Percentiles rank a stretch among this genome's conserved stretches.
Conservation (phyloP, 1,284 basidiomycete species). For the Moniliophthora roreri region DNA sequence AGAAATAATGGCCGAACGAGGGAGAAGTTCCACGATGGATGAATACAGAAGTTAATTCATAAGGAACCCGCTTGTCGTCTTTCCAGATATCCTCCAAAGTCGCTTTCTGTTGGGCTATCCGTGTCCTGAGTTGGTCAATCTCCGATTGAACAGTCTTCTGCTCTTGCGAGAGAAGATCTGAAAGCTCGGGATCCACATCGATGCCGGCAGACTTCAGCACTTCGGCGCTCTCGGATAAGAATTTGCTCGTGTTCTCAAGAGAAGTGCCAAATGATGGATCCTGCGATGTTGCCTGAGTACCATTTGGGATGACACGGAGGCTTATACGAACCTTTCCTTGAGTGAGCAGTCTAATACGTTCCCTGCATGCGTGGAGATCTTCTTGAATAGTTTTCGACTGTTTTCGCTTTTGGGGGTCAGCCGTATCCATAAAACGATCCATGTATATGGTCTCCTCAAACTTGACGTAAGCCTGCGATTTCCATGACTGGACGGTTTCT, state of each 20-base stretch:
- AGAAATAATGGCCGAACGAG: constrained; percentile 87
- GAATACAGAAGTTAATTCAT: constrained; percentile 94
- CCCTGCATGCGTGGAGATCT: constrained; percentile 61
- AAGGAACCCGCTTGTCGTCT: constrained; percentile 67
- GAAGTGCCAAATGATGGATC: constrained; percentile 55
- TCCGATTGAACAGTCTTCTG: constrained; percentile 55
- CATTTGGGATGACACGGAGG: neutral
- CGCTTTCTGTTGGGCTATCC: constrained; percentile 58
- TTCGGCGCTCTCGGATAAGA: constrained; percentile 49
- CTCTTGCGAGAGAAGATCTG: constrained; percentile 52
- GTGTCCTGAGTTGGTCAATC: constrained; percentile 59
- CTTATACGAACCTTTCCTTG: constrained; percentile 62
- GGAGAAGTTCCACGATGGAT: constrained; percentile 89
- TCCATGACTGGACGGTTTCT: constrained; percentile 85
- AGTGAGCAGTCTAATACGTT: constrained; percentile 65
- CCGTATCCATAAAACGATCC: constrained; percentile 88
- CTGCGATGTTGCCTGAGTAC: constrained; percentile 30
- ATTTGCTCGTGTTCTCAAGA: constrained; percentile 53
- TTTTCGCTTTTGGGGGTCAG: constrained; percentile 68
- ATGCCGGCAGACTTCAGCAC: constrained; percentile 41
- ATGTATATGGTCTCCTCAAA: constrained; percentile 87
- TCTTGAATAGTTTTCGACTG: constrained; percentile 69
- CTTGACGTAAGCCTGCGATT: constrained; percentile 94
- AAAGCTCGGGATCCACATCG: constrained; percentile 46
- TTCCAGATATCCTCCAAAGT: constrained; percentile 81